Percentiles rank a stretch among this genome's conserved stretches.
Evolutionary conservation across 208 protist genomes (phyloP).

Genomic region (Endotrypanum monterogeii): DNA sequence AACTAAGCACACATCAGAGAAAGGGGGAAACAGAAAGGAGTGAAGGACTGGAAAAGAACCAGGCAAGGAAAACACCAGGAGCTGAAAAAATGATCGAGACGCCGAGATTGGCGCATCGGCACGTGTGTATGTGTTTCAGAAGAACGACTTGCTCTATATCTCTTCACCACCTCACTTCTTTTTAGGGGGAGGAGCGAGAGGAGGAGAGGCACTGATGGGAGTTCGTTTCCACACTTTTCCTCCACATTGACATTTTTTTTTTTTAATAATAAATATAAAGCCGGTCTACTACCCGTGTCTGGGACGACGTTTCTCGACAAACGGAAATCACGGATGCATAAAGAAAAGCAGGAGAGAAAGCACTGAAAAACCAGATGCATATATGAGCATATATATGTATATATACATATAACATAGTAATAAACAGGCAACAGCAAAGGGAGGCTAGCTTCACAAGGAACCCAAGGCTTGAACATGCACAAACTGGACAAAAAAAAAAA

Average conservation of each 20-base stretch:
- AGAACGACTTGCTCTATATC: slow-evolving; percentile 4
- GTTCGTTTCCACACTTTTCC: background rate
- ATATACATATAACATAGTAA: slow-evolving; percentile 6
- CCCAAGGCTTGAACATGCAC: background rate
- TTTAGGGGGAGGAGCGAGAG: no score
- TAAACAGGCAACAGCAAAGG: slow-evolving; percentile 18
- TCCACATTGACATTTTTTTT: background rate
- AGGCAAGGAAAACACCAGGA: slow-evolving; percentile 4
- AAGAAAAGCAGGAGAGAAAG: slow-evolving; percentile 21
- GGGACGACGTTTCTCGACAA: background rate
- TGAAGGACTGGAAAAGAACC: slow-evolving; percentile 2
- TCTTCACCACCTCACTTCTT: slow-evolving; percentile 4
- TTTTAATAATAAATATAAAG: no score
- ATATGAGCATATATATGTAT: slow-evolving; percentile 2
- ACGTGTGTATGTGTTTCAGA: background rate
- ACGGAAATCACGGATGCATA: background rate
- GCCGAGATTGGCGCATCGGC: slow-evolving; percentile 1
- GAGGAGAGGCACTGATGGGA: background rate
- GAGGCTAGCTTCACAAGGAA: slow-evolving; percentile 12
- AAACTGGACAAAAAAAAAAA: background rate
- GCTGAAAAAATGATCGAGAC: slow-evolving; percentile 1
- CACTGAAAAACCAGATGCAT: no score
- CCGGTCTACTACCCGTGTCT: background rate
- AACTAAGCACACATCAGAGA: slow-evolving; percentile 5
- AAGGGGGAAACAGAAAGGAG: slow-evolving; percentile 1